A percentile compares a stretch with the other conserved stretches of the same genome.
These are phyloP conservation scores for Neurospora pannonica DNA, from an alignment of 495 filamentous ascomycete genomes.

Conservation along the genomic window DNA sequence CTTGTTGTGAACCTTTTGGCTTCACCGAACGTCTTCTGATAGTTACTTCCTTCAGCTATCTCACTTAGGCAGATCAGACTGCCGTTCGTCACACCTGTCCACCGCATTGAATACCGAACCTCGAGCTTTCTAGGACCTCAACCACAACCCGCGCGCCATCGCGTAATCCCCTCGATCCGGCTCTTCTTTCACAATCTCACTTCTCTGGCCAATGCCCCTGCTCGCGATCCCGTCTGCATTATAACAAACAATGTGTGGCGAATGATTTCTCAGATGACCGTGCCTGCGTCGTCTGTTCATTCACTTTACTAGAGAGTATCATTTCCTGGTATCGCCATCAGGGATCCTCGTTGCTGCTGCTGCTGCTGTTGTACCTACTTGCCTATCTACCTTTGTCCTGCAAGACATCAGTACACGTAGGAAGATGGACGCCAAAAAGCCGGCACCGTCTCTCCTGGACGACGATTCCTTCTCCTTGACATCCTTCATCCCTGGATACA, in stretches of 20 bases:
- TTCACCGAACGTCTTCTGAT: too few species aligned
- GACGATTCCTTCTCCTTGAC: conserved; percentile 15
- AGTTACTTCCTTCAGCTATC: too few species aligned
- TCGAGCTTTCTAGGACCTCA: not conserved
- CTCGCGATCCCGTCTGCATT: not conserved
- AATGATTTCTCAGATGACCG: conserved; percentile 15
- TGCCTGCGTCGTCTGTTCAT: conserved; percentile 6
- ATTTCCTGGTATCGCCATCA: not conserved
- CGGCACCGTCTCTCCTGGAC: conserved; percentile 20
- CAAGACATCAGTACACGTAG: not conserved
- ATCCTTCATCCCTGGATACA: not conserved
- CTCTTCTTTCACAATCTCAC: not conserved
- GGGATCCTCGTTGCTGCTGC: not conserved
- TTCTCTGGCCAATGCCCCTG: not conserved
- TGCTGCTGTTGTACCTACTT: not conserved
- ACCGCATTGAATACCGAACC: not conserved
- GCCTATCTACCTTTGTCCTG: not conserved
- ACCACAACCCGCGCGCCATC: not conserved
- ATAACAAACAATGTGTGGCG: conserved; percentile 30
- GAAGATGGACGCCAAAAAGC: conserved; percentile 24
- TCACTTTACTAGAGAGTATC: not conserved
- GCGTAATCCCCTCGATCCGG: not conserved
- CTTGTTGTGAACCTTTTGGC: too few species aligned
- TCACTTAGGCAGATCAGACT: too few species aligned
- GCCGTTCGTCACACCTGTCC: too few species aligned